These are phyloP conservation scores for Jamesozyma jinghongensis DNA, from an alignment of 805 yeast species.

Conservation along the genomic window DNA sequence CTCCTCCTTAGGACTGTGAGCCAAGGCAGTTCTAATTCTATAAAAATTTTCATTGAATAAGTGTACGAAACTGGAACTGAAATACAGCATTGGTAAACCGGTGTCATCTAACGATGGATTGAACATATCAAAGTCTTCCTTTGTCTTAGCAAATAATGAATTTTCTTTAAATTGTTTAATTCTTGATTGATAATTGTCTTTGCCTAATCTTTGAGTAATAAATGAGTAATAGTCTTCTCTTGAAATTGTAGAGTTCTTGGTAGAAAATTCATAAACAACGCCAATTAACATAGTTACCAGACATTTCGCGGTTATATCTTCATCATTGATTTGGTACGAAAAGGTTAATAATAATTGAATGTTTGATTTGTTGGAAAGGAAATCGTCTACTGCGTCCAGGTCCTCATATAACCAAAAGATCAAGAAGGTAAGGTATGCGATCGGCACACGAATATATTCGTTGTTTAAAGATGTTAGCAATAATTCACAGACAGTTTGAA, in stretches of 20 bases:
- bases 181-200: conserved; percentile 66
- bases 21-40: conserved; percentile 61
- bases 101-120: conserved; percentile 59
- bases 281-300: conserved; percentile 66
- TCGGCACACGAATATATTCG: conserved; percentile 63
- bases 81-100: conserved; percentile 79
- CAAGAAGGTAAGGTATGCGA: conserved; percentile 69
- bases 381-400: conserved; percentile 61
- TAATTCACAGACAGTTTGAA: conserved; percentile 73
- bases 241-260: conserved; percentile 41
- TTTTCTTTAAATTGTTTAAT: conserved; percentile 64
- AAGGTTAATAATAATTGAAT: conserved; percentile 61
- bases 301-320: conserved; percentile 58
- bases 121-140: conserved; percentile 39
- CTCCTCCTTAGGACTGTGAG: conserved; percentile 64
- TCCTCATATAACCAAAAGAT: conserved; percentile 74
- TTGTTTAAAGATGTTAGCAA: conserved; percentile 53
- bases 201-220: conserved; percentile 65
- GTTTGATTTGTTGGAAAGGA: conserved; percentile 58
- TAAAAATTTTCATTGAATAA: conserved; percentile 60
- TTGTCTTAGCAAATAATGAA: conserved; percentile 43
- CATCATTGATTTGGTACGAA: conserved; percentile 42
- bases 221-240: conserved; percentile 53
- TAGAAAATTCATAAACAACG: conserved; percentile 73
- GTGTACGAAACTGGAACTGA: conserved; percentile 53